Conservation (phyloP, 2,329 filamentous ascomycete genomes). For the Penicillium glabrum region DNA sequence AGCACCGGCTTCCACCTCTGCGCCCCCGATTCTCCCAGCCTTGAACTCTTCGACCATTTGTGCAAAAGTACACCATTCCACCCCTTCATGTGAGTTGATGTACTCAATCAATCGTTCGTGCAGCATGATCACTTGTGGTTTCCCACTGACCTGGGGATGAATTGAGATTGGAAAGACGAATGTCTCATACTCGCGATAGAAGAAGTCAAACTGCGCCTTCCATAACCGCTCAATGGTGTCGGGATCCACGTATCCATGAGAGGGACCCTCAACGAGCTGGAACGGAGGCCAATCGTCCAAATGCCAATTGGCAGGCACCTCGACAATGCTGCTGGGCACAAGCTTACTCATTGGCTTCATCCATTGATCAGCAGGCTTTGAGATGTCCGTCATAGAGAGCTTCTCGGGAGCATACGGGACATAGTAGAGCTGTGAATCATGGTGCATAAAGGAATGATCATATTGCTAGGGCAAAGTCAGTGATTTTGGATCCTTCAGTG, state of each 20-base stretch:
- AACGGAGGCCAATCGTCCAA: constrained; percentile 14
- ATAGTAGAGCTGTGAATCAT: constrained; percentile 35
- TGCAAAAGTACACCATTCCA: constrained; percentile 51
- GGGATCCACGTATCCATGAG: constrained; percentile 9
- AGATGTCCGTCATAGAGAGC: neutral
- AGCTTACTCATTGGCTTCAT: constrained; percentile 10
- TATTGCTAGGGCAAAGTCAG: constrained; percentile 19
- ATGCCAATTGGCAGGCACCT: constrained; percentile 12
- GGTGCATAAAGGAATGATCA: constrained; percentile 35
- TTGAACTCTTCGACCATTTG: constrained; percentile 70
- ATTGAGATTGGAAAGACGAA: constrained; percentile 73
- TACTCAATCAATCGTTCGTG: constrained; percentile 67
- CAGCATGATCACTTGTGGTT: constrained; percentile 70
- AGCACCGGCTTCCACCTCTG: constrained; percentile 2
- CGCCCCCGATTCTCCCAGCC: neutral
- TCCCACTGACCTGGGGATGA: constrained; percentile 67
- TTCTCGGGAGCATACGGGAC: neutral
- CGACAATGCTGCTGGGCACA: constrained; percentile 4
- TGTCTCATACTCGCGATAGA: constrained; percentile 69
- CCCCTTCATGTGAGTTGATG: constrained; percentile 56
- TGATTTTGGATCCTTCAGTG: neutral
- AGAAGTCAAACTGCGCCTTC: constrained; percentile 50
- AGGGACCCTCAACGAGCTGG: neutral
- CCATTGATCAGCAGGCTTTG: constrained; percentile 2
- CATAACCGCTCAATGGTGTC: constrained; percentile 7